phyloP scores from a whole-genome alignment of 306 rosid genomes.

The Sicyos baderoa region DNA sequence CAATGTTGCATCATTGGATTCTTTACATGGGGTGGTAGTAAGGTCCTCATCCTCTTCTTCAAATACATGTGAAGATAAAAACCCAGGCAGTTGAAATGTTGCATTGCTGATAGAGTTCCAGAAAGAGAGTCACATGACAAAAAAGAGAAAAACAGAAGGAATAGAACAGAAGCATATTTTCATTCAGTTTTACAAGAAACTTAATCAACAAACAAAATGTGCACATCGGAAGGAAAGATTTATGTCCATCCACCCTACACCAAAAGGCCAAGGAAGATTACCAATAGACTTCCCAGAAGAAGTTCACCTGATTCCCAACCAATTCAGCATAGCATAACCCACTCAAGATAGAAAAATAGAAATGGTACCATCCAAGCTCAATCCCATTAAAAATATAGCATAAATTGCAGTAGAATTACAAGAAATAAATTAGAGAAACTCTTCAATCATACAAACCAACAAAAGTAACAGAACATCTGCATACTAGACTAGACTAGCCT shows the following conservation, averaged over 20 bases:
- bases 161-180: neutral
- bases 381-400: slow-evolving; percentile 1
- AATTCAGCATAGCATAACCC: slow-evolving; percentile 5
- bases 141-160: neutral
- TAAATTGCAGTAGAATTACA: neutral
- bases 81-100: slow-evolving; percentile 90
- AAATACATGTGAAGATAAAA: slow-evolving; percentile 63
- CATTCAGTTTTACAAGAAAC: slow-evolving; percentile 1
- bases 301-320: neutral
- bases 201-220: neutral
- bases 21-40: slow-evolving; percentile 46
- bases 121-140: slow-evolving; percentile 3
- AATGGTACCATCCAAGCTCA: neutral
- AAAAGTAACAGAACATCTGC: neutral
- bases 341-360: neutral
- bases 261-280: slow-evolving; percentile 9
- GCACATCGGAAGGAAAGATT: neutral
- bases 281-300: neutral
- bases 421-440: neutral
- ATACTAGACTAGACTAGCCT: neutral
- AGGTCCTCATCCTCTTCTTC: slow-evolving; percentile 80
- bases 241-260: neutral
- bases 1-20: slow-evolving; percentile 40
- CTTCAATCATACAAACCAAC: neutral
- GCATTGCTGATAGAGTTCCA: slow-evolving; percentile 64